Percentiles rank a stretch among this genome's conserved stretches.
Evolutionary conservation across 129 eudicot genomes (phyloP).

Genomic region (Kitagawia praeruptora): DNA sequence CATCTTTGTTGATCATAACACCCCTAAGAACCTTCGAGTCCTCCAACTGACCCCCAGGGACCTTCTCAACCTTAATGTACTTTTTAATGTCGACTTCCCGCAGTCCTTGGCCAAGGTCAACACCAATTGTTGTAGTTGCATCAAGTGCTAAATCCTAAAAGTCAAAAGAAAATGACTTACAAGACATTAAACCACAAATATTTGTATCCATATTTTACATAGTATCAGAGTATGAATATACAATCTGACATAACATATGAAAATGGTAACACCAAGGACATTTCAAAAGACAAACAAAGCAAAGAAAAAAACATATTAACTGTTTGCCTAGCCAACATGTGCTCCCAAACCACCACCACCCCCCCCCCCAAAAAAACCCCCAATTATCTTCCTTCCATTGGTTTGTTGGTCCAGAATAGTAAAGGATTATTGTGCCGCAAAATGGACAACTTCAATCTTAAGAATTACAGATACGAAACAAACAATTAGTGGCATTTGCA

Average conservation of each 20-base stretch:
- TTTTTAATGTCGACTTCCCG: constrained; percentile 88
- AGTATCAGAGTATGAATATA: background rate
- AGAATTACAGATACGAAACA: background rate
- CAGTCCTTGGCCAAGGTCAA: constrained; percentile 84
- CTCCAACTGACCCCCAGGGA: constrained; percentile 74
- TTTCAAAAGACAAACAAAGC: background rate
- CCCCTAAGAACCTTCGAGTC: constrained; percentile 56
- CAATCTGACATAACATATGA: background rate
- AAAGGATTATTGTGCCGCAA: background rate
- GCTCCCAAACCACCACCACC: background rate
- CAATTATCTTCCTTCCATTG: background rate
- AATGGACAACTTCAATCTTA: background rate
- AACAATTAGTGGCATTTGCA: background rate
- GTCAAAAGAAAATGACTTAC: background rate
- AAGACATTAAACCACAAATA: background rate
- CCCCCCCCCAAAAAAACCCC: background rate
- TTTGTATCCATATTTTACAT: background rate
- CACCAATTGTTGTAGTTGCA: constrained; percentile 81
- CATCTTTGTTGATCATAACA: constrained; percentile 85
- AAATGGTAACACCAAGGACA: background rate
- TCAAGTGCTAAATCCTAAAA: constrained; percentile 79
- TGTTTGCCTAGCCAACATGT: background rate
- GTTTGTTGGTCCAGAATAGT: background rate
- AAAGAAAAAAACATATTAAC: background rate
- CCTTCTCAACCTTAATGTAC: constrained; percentile 81